A percentile compares a stretch with the other conserved stretches of the same genome.
Conservation (phyloP, 305 asterid genomes). For the Rubia balearica region DNA sequence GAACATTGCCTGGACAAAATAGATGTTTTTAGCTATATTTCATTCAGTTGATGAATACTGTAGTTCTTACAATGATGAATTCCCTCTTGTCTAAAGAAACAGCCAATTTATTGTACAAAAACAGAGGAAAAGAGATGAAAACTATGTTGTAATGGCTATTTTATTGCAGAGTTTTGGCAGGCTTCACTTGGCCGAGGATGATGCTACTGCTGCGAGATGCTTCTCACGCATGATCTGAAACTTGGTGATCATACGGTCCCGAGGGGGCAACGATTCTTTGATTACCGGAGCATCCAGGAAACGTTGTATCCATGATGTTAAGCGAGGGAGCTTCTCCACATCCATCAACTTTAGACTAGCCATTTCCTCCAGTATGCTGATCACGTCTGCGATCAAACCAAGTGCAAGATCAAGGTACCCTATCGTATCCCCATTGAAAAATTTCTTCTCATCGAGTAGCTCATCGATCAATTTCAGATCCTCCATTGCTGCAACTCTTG, state of each 20-base stretch:
- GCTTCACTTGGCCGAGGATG: slow-evolving; percentile 12
- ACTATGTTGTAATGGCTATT: background rate
- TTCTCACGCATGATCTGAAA: slow-evolving; percentile 32
- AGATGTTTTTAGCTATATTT: background rate
- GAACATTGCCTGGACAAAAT: background rate
- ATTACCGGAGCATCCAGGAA: slow-evolving; percentile 42
- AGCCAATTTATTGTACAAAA: background rate
- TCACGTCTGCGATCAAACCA: slow-evolving; percentile 49
- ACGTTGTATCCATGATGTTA: slow-evolving; percentile 45
- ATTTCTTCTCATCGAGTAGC: slow-evolving; percentile 47
- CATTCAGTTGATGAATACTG: background rate
- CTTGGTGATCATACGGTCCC: slow-evolving; percentile 46
- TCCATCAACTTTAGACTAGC: slow-evolving; percentile 31
- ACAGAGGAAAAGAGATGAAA: background rate
- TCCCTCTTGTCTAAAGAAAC: background rate
- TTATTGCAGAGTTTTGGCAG: background rate
- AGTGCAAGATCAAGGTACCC: slow-evolving; percentile 57
- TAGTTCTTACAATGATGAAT: background rate
- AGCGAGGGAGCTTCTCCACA: slow-evolving; percentile 34
- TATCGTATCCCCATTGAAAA: slow-evolving; percentile 50
- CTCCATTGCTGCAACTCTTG: slow-evolving; percentile 23
- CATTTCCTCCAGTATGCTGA: slow-evolving; percentile 48
- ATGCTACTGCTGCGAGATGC: slow-evolving; percentile 15
- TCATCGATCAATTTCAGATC: slow-evolving; percentile 48
- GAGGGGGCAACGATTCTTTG: slow-evolving; percentile 57